Evolutionary conservation across 1,139 yeast species (phyloP), one percentile per base, ranked within the genome.

Genomic region (Blastobotrys proliferans): DNA sequence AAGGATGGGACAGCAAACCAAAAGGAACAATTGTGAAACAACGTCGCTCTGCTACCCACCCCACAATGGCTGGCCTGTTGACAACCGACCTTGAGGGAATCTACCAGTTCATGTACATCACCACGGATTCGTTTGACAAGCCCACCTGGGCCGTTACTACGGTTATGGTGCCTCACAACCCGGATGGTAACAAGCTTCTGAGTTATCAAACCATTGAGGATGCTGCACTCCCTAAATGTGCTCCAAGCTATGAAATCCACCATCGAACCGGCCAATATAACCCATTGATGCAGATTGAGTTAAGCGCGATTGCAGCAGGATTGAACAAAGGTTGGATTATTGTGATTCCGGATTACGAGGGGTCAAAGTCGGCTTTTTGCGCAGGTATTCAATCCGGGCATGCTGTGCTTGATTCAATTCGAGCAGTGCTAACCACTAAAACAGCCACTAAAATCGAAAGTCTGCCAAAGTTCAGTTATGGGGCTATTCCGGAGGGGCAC

Each of bases 401-500:
- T n/a, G 50, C 54, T 13, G 51, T 55, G 1, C 47, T 58, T 30
- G 62, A 58, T 46, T 53, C 59, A 6, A 41, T 57, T 38, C 40
- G 54, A 13, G 62, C 62, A 1, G 54, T 44, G 17, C 37, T 10
- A 28, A 26, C 31, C 11, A 41, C 53, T 18, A 40, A 37, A 3
- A 14, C 21, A 5, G 24, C 36, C 30, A 43, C 47, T 25, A 54
- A 55, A 10, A 45, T 55, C 26, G 25, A 38, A 31, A 44, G 36
- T 41, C 46, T 18, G 40, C 54, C 30, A 41, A 40, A 14, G 31
- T 46, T 16, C 58, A 51, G 13, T 42, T 57, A 44, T 54, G 52
- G 51, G 64, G 64, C 10, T 60, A 57, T 53, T 59, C 62, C 9
- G 62, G 62, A 5, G 64, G 61, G 13, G 55, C 61, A 1, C 38